Evolutionary conservation across 805 yeast species (phyloP).

Genomic region (Schwanniomyces pseudopolymorphus): DNA sequence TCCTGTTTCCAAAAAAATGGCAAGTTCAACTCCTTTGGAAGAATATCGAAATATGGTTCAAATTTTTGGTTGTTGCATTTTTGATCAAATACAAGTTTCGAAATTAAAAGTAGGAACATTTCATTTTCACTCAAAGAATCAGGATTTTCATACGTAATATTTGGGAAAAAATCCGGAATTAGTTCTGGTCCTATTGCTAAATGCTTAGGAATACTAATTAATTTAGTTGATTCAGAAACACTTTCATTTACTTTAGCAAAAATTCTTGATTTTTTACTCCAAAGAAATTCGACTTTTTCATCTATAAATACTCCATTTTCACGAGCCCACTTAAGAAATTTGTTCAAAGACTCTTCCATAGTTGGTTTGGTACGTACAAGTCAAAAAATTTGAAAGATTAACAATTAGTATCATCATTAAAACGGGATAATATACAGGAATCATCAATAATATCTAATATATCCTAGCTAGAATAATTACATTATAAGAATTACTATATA

Average conservation of each 20-base stretch:
- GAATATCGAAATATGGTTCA: slow-evolving; percentile 5
- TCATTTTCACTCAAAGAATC: slow-evolving; percentile 4
- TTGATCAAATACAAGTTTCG: slow-evolving; percentile 5
- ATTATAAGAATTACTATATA: too few relatives aligned
- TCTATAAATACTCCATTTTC: slow-evolving; percentile 3
- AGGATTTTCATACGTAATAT: neutral
- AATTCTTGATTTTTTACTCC: neutral
- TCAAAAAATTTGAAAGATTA: neutral
- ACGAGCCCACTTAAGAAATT: slow-evolving; percentile 3
- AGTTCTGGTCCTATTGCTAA: slow-evolving; percentile 5
- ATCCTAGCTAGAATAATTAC: too few relatives aligned
- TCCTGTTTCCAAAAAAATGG: slow-evolving; percentile 6
- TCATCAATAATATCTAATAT: too few relatives aligned
- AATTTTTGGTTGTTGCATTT: neutral
- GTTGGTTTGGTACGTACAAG: slow-evolving; percentile 19
- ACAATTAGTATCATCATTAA: neutral
- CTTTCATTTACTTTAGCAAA: slow-evolving; percentile 1
- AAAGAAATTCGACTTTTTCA: neutral
- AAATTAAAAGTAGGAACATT: slow-evolving; percentile 4
- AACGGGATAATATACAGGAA: neutral
- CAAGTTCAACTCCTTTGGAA: slow-evolving; percentile 4
- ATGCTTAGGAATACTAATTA: slow-evolving; percentile 4
- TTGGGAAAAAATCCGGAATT: neutral
- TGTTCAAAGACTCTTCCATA: neutral
- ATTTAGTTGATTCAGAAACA: neutral